Percentiles rank a stretch among this genome's conserved stretches.
Evolutionary conservation across 2,329 filamentous ascomycete genomes (phyloP).

Genomic region (Hypoxylon sp.): DNA sequence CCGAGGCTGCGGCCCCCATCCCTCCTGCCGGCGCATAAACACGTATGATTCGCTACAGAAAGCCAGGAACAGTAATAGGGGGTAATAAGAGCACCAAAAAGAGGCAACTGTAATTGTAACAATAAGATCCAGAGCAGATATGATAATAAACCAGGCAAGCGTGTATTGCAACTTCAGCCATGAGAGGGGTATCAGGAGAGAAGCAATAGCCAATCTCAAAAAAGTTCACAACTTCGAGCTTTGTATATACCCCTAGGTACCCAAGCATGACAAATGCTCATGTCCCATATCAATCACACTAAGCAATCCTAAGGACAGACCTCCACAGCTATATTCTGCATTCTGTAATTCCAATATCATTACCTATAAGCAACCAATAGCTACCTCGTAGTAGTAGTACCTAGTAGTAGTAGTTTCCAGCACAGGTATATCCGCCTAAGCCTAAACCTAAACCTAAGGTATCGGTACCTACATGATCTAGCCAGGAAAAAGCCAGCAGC

Average conservation of each 20-base stretch:
- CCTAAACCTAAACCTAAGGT: constrained; percentile 5
- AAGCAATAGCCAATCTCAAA: not conserved
- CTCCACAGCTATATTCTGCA: constrained; percentile 1
- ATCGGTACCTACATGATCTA: not conserved
- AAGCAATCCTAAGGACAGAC: not conserved
- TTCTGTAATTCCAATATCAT: constrained; percentile 13
- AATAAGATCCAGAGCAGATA: not conserved
- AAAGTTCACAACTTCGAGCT: not conserved
- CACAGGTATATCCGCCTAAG: constrained; percentile 3
- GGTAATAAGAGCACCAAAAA: not conserved
- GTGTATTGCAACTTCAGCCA: not conserved
- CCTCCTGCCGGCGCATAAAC: constrained; percentile 29
- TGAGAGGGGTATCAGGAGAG: not conserved
- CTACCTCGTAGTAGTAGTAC: not conserved
- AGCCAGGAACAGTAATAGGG: not conserved
- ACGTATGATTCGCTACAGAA: not conserved
- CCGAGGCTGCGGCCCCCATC: constrained; percentile 53
- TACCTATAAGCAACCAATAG: constrained; percentile 4
- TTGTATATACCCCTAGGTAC: constrained; percentile 1
- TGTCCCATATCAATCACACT: not conserved
- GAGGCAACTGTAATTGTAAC: not conserved
- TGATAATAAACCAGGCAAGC: not conserved
- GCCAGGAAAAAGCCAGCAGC: not conserved
- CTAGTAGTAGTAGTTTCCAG: not conserved
- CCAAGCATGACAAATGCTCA: not conserved